A percentile compares a stretch with the other conserved stretches of the same genome.
Evolutionary conservation across 2,329 filamentous ascomycete genomes (phyloP).

Genomic region (Diaporthe sp.): DNA sequence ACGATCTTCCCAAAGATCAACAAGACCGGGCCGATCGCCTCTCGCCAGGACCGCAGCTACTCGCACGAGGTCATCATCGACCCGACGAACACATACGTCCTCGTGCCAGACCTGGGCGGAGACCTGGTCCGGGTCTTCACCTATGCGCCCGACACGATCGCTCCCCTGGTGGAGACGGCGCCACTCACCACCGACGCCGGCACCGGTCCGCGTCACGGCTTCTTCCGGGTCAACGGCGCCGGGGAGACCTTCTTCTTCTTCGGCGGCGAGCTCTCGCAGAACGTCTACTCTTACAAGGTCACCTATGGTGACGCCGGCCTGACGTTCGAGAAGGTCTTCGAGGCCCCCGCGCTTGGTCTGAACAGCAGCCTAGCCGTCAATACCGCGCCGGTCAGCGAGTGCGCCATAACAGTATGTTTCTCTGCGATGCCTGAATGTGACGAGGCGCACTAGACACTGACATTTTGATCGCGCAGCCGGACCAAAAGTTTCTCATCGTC

Average conservation of each 20-base stretch:
- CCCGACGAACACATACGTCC: slow-evolving; percentile 71
- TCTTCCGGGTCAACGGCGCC: slow-evolving; percentile 40
- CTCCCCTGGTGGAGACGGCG: slow-evolving; percentile 39
- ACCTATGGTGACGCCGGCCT: slow-evolving; percentile 40
- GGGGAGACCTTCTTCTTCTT: slow-evolving; percentile 42
- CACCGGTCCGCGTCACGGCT: slow-evolving; percentile 41
- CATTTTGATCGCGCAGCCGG: slow-evolving; percentile 42
- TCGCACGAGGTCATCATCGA: slow-evolving; percentile 75
- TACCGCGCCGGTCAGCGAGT: slow-evolving; percentile 42
- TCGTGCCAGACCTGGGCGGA: slow-evolving; percentile 75
- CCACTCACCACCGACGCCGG: slow-evolving; percentile 39
- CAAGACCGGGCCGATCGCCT: slow-evolving; percentile 52
- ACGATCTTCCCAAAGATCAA: slow-evolving; percentile 41
- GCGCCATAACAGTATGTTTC: slow-evolving; percentile 40
- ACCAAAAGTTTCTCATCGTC: slow-evolving; percentile 73
- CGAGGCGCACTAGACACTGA: neutral
- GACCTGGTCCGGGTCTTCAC: slow-evolving; percentile 71
- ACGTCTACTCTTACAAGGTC: slow-evolving; percentile 42
- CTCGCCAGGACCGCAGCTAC: slow-evolving; percentile 69
- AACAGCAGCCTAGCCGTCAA: slow-evolving; percentile 37
- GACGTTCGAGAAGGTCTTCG: slow-evolving; percentile 41
- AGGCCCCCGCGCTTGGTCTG: slow-evolving; percentile 37
- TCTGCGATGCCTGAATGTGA: neutral
- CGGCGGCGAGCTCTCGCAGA: slow-evolving; percentile 42
- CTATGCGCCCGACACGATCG: slow-evolving; percentile 37